Base-by-base conservation (phyloP, 2,329 filamentous ascomycete species). In the Pseudocercospora musae region DNA sequence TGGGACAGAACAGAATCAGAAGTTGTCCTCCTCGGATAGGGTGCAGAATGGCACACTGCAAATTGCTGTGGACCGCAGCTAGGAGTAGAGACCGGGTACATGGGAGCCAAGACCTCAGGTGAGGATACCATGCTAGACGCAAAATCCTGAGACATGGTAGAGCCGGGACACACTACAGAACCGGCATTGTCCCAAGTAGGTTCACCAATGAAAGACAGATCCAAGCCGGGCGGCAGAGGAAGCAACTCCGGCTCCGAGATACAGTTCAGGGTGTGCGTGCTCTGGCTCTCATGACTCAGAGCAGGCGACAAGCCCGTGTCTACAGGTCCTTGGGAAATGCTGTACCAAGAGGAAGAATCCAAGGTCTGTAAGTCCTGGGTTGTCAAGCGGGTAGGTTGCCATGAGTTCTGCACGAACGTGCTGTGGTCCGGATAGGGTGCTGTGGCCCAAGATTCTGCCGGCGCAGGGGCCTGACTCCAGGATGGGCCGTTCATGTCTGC, bases 251-350 rank as follows among this genome's bases (percentile, higher is more conserved):
- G 63, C 59, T 74, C 72, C 27, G 72, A 68, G 37, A 72, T 61
- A 29, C 69, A 66, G 50, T 67, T 64, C 10, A 73, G 68, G 63
- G 66, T 70, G 59, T 70, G 72, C 66, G 70, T 67, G 64, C 66
- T 74, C 67, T 73, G 71, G 73, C 73, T 74, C 65, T 71, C 69
- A 65, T 74, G 66, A 68, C 73, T 74, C 70, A 73, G 69, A 64
- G 69, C 72, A 62, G 72, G 72, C 68, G 72, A 74, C 71, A 73
- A 67, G 58, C 70, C 72, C 64, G 64, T 57, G 50, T 71, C 72
- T 75, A 75, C 72, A 71, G 71, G 59, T 66, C 68, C 70, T 31
- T 68, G 66, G 59, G 68, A 62, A 50, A 63, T 54, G 42, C 60
- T 66, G 31, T 66, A 49, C 71, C 71, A 71, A 18, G 66, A 60